Evolutionary conservation across 2,329 filamentous ascomycete genomes (phyloP).

Genomic region (Pseudocercospora crystallina): DNA sequence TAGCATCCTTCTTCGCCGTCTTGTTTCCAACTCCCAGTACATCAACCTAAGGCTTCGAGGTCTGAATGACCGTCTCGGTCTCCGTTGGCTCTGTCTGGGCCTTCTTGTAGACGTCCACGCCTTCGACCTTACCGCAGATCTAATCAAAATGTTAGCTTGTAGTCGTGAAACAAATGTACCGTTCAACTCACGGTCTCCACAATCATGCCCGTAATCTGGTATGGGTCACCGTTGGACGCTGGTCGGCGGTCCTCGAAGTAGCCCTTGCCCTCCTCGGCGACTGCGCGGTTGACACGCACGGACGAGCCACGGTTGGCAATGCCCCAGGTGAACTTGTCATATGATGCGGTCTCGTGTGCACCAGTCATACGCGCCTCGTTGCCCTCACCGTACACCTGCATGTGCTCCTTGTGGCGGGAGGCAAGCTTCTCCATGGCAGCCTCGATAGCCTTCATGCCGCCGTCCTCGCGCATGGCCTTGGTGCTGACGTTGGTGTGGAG

Average conservation of each 20-base stretch:
- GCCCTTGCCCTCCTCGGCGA: slow-evolving; percentile 82
- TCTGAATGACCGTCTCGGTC: slow-evolving; percentile 36
- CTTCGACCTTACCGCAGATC: slow-evolving; percentile 52
- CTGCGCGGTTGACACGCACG: slow-evolving; percentile 86
- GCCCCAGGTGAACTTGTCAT: slow-evolving; percentile 91
- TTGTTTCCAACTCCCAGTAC: too few relatives aligned
- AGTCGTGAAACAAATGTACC: slow-evolving; percentile 1
- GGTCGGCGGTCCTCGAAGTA: slow-evolving; percentile 75
- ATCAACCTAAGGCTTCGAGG: slow-evolving; percentile 33
- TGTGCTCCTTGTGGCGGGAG: slow-evolving; percentile 56
- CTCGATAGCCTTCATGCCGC: slow-evolving; percentile 95
- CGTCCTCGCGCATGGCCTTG: slow-evolving; percentile 81
- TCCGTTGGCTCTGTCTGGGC: slow-evolving; percentile 33
- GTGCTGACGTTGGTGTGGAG: slow-evolving; percentile 94
- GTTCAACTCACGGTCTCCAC: slow-evolving; percentile 60
- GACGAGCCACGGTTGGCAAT: slow-evolving; percentile 94
- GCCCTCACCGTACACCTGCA: slow-evolving; percentile 91
- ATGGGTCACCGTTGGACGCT: slow-evolving; percentile 84
- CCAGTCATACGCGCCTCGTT: slow-evolving; percentile 94
- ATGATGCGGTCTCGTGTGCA: slow-evolving; percentile 87
- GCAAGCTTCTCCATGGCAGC: slow-evolving; percentile 61
- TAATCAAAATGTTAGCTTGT: slow-evolving; percentile 10
- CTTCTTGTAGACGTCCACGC: slow-evolving; percentile 47
- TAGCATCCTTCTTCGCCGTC: slow-evolving; percentile 2
- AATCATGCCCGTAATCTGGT: slow-evolving; percentile 79